These are phyloP conservation scores for Tolypocladium endophyticum DNA, from an alignment of 2,329 filamentous ascomycete genomes.

Conservation along the genomic window DNA sequence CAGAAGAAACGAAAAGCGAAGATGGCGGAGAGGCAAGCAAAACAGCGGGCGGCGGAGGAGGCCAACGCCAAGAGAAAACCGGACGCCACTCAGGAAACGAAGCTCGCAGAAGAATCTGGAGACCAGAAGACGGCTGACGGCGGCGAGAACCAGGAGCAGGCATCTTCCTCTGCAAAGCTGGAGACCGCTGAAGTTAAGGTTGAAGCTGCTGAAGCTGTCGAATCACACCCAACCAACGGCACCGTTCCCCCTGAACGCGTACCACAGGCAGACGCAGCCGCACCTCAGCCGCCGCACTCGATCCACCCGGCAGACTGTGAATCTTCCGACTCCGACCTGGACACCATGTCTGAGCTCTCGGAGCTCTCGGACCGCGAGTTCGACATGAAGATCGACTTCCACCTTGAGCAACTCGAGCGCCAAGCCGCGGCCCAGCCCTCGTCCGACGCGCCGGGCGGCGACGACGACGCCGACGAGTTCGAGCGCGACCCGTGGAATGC, in stretches of 20 bases:
- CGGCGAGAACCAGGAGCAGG: not conserved
- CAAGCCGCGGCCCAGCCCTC: constrained; percentile 4
- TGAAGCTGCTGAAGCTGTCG: not conserved
- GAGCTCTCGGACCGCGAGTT: constrained; percentile 29
- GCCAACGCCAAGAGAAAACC: not conserved
- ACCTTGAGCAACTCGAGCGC: not conserved
- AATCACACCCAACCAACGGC: not conserved
- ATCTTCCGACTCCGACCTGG: constrained; percentile 11
- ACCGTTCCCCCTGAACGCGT: not conserved
- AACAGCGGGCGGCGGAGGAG: constrained; percentile 2
- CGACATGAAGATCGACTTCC: constrained; percentile 18
- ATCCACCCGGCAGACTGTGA: constrained; percentile 3
- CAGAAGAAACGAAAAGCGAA: constrained; percentile 76
- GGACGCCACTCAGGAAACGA: constrained; percentile 6
- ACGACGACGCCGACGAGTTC: constrained; percentile 42
- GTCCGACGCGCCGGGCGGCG: not conserved
- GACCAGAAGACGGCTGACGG: not conserved
- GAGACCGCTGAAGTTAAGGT: not conserved
- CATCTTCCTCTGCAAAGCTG: not conserved
- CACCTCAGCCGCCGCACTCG: not conserved
- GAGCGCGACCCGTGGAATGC: constrained; percentile 53
- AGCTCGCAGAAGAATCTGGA: constrained; percentile 5
- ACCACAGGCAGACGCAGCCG: not conserved
- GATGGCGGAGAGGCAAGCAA: constrained; percentile 40
- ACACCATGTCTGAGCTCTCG: constrained; percentile 19